phyloP scores from a whole-genome alignment of 2,329 filamentous ascomycete genomes.

The Neurospora sp. region DNA sequence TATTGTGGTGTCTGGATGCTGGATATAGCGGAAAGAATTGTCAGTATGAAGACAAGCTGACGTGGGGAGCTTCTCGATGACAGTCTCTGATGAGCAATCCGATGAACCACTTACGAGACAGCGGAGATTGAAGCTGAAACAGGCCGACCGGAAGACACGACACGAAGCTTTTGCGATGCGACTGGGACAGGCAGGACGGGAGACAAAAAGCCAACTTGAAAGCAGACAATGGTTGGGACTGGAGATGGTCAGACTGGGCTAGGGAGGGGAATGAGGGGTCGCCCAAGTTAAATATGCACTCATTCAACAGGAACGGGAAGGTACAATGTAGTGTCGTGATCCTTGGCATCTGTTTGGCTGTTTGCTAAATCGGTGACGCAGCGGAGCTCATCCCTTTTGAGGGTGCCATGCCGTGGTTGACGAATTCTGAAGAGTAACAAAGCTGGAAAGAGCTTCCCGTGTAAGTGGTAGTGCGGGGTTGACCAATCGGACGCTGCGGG shows the following conservation, averaged over 20 bases:
- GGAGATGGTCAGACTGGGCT: neutral
- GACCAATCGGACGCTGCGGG: neutral
- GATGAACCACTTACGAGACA: slow-evolving; percentile 6
- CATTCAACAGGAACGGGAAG: neutral
- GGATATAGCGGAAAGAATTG: neutral
- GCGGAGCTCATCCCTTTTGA: neutral
- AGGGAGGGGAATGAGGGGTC: neutral
- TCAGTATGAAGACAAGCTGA: neutral
- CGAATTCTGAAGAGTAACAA: neutral
- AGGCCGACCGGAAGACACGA: neutral
- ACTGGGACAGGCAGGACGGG: neutral
- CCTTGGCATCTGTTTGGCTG: neutral
- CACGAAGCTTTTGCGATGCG: neutral
- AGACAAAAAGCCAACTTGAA: neutral
- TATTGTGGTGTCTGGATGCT: neutral
- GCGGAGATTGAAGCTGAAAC: neutral
- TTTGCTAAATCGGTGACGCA: neutral
- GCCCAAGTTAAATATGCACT: neutral
- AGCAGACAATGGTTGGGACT: neutral
- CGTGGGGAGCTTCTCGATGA: slow-evolving; percentile 7
- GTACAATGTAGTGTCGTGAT: neutral
- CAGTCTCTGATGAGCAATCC: slow-evolving; percentile 4
- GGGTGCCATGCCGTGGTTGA: neutral
- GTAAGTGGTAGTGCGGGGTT: neutral
- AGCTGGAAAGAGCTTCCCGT: neutral